Base-by-base conservation (phyloP, 768 basidiomycete genomes). In the Suillus variegatus region DNA sequence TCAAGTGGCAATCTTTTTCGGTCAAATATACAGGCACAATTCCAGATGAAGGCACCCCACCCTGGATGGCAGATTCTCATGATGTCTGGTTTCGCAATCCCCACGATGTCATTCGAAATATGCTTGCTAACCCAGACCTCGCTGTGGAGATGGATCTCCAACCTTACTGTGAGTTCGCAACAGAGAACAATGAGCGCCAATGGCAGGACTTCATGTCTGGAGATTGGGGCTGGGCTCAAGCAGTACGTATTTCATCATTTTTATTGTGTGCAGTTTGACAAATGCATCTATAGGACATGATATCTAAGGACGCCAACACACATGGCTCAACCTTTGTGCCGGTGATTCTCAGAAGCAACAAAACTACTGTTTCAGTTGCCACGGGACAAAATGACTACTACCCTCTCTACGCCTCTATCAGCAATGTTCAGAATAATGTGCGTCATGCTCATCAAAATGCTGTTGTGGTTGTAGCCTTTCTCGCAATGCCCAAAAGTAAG, bases 401-500 rank as follows among this genome's bases (percentile, higher is more conserved):
- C 22, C 62, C 57, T 1, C 55, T 68, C 18, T 68, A 68, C 36
- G 14, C 66, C 4, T 63, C 67, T 9, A 66, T 66, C 35, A 65
- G 67, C 14, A 68, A 66, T 41, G 40, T 68, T 20, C 43, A 25
- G 6, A 68, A 68, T 44, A 62, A 55, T 62, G 55, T 68, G 18
- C n/a, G 46, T 6, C 32, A 25, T 18, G 65, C 66, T 12, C 67
- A 68, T 40, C 41, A 18, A 1, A 38, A 62, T 65, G 64, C 49
- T 4, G 55, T 67, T 8, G 62, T 61, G 0, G 64, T 76, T 9
- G 62, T 78, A 28, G 77, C 69, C 0, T 79, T 80, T 64, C 66
- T 75, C 25, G 64, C 72, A 7, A 75, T 76, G 38, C 70, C 75
- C 7, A 76, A 75, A 72, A 69, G 75, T 78, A 65, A 52, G 69